A percentile compares a stretch with the other conserved stretches of the same genome.
Conservation (phyloP, 352 stramenopile genomes). For the Pythium scleroteichum region DNA sequence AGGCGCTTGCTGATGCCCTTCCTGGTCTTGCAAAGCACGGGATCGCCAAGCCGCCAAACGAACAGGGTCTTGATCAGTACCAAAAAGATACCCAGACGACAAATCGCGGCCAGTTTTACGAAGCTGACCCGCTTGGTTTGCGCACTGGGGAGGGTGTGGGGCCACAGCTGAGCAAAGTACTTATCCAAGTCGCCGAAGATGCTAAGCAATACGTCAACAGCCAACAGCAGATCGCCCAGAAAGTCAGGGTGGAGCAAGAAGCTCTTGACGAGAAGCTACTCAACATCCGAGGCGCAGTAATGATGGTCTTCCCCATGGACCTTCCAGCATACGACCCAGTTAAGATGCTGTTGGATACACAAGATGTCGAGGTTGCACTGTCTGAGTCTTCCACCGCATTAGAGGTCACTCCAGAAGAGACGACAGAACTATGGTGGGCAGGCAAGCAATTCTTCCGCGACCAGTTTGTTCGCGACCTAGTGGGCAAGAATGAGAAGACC, state of each 20-base stretch:
- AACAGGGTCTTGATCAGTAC: constrained; percentile 90
- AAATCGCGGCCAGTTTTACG: constrained; percentile 83
- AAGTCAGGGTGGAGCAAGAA: constrained; percentile 54
- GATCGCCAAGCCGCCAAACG: constrained; percentile 78
- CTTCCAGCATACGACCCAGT: constrained; percentile 91
- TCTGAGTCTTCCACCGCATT: constrained; percentile 67
- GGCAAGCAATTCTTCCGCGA: constrained; percentile 95
- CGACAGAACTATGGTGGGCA: constrained; percentile 94
- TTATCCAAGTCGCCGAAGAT: constrained; percentile 76
- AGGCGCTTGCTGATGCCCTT: constrained; percentile 73
- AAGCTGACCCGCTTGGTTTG: constrained; percentile 81
- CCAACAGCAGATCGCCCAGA: constrained; percentile 66
- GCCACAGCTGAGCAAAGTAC: constrained; percentile 71
- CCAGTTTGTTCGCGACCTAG: constrained; percentile 86
- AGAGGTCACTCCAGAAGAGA: constrained; percentile 81
- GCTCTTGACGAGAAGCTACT: constrained; percentile 91
- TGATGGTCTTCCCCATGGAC: constrained; percentile 95
- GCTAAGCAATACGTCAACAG: constrained; percentile 72
- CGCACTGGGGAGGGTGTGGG: constrained; percentile 89
- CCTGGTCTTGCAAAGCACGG: constrained; percentile 81
- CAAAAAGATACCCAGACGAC: constrained; percentile 40
- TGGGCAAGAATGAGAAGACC: constrained; percentile 97
- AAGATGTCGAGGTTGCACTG: constrained; percentile 55
- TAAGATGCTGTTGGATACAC: constrained; percentile 79
- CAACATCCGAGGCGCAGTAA: constrained; percentile 91